These are phyloP conservation scores for Phytophthora podocarpi DNA, from an alignment of 352 stramenopile genomes.

Conservation along the genomic window DNA sequence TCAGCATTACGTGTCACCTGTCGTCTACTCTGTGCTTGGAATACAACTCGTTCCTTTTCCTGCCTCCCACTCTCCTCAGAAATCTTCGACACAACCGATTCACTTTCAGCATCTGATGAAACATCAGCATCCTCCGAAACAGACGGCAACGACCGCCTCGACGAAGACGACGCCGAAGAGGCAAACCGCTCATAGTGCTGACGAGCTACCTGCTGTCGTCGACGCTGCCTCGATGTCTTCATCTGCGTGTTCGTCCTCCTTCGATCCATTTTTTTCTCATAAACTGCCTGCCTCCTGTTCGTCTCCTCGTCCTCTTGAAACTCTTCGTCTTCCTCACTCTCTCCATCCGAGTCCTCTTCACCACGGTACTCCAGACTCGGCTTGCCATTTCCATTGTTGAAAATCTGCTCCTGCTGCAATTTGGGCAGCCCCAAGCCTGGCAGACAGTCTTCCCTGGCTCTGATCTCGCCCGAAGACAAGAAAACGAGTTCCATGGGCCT, in stretches of 20 bases:
- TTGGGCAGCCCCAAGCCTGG: constrained; percentile 45
- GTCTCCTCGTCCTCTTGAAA: background rate
- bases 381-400: background rate
- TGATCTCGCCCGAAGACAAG: constrained; percentile 66
- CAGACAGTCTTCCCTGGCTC: constrained; percentile 57
- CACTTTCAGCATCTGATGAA: constrained; percentile 12
- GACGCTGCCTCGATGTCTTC: constrained; percentile 3
- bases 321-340: constrained; percentile 5
- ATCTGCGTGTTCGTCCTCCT: background rate
- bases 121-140: constrained; percentile 5
- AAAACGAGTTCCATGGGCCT: constrained; percentile 69
- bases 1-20: constrained; percentile 9
- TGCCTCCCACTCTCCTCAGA: constrained; percentile 5
- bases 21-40: background rate
- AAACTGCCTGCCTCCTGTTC: background rate
- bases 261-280: background rate
- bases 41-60: background rate
- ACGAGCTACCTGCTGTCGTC: background rate
- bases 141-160: background rate
- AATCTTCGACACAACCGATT: background rate
- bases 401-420: constrained; percentile 4
- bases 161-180: background rate
- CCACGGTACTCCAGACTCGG: constrained; percentile 7
- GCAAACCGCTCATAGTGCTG: background rate
- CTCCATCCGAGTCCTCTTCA: background rate